These are phyloP conservation scores for Apiotrichum domesticum DNA, from an alignment of 1,284 basidiomycete species.

Conservation along the genomic window DNA sequence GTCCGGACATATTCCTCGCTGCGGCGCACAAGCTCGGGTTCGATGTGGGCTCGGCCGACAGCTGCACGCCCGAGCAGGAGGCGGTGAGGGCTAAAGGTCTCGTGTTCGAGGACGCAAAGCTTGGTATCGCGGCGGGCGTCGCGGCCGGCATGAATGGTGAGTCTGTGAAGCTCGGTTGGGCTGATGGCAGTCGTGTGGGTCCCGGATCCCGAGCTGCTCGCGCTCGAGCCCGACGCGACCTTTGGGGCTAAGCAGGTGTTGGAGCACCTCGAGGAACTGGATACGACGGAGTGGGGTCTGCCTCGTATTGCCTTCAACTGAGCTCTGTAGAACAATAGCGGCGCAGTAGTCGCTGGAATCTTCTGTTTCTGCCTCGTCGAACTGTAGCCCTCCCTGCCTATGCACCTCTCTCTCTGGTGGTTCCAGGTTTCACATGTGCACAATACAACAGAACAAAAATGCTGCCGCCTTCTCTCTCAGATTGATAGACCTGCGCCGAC, in stretches of 20 bases:
- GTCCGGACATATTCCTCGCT: slow-evolving; percentile 47
- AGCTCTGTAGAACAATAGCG: neutral
- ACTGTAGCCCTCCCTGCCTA: too few relatives aligned
- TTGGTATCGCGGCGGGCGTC: slow-evolving; percentile 43
- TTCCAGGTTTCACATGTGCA: neutral
- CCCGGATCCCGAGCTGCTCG: slow-evolving; percentile 40
- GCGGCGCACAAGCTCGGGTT: slow-evolving; percentile 43
- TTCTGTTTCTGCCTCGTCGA: too few relatives aligned
- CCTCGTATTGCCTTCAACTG: slow-evolving; percentile 13
- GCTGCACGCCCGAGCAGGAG: slow-evolving; percentile 29
- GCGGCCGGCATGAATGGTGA: slow-evolving; percentile 47
- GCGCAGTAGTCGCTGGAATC: too few relatives aligned
- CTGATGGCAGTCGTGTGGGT: slow-evolving; percentile 43
- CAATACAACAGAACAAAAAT: neutral
- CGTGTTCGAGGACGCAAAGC: slow-evolving; percentile 46
- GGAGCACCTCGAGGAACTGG: slow-evolving; percentile 36
- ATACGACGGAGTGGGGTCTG: slow-evolving; percentile 42
- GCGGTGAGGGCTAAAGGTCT: slow-evolving; percentile 35
- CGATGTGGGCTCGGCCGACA: slow-evolving; percentile 40
- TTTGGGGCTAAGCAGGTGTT: slow-evolving; percentile 41
- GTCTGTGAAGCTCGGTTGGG: slow-evolving; percentile 6
- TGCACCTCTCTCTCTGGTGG: too few relatives aligned
- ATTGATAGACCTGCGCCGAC: neutral
- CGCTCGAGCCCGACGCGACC: slow-evolving; percentile 34
- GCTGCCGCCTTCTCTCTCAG: neutral